A percentile compares a stretch with the other conserved stretches of the same genome.
Evolutionary conservation across 2,329 filamentous ascomycete genomes (phyloP).

Genomic region (Aspergillus fischeri): DNA sequence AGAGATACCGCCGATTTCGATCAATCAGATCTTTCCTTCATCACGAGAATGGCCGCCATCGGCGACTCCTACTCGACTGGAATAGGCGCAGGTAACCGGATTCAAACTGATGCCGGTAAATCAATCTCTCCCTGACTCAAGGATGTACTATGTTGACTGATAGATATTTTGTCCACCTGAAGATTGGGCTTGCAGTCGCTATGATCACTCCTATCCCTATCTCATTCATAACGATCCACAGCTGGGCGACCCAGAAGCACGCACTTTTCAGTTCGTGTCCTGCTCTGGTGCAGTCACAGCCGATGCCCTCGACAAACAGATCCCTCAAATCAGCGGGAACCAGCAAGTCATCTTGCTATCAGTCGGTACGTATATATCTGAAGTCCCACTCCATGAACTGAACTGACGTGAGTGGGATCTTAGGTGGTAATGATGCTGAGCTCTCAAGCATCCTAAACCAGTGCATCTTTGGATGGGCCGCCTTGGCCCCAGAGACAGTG

Average conservation of each 20-base stretch:
- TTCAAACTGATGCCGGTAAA: neutral
- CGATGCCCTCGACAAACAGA: neutral
- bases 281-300: neutral
- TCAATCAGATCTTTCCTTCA: slow-evolving; percentile 8
- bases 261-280: neutral
- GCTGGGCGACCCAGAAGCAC: neutral
- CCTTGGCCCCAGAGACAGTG: no score
- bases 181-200: neutral
- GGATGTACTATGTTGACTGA: neutral
- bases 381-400: neutral
- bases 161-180: neutral
- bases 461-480: no score
- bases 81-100: slow-evolving; percentile 8
- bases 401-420: no score
- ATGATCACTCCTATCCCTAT: neutral
- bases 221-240: neutral
- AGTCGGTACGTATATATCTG: neutral
- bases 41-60: slow-evolving; percentile 10
- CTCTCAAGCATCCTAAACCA: no score
- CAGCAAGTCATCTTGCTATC: neutral
- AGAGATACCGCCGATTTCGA: neutral
- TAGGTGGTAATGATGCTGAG: no score
- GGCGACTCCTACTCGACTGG: slow-evolving; percentile 12
- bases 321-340: neutral
- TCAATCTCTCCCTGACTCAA: neutral